Conservation (phyloP, 2,329 filamentous ascomycete genomes). For the Colletotrichum liriopes region DNA sequence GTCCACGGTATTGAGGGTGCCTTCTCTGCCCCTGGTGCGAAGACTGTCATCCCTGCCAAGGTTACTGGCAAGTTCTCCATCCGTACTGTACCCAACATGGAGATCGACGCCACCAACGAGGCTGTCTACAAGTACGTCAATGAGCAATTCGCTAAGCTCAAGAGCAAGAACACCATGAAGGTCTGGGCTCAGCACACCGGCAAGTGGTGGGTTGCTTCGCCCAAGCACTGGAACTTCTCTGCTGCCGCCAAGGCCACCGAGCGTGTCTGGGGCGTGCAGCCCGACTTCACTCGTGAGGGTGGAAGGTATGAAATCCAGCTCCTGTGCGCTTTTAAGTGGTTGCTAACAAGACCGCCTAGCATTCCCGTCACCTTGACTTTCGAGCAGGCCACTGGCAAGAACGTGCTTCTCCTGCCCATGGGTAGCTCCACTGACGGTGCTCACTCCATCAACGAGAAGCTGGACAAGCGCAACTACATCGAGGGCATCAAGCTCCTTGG, state of each 20-base stretch:
- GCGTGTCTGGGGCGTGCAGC: constrained; percentile 92
- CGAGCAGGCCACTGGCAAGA: constrained; percentile 98
- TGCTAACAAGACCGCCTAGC: constrained; percentile 60
- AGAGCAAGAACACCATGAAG: constrained; percentile 92
- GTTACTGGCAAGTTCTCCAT: constrained; percentile 99
- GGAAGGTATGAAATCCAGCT: constrained; percentile 74
- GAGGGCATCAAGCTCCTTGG: constrained; percentile 97
- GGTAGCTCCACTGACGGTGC: constrained; percentile 96
- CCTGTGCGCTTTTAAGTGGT: too few relatives aligned
- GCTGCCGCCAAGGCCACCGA: constrained; percentile 97
- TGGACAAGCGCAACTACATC: constrained; percentile 97
- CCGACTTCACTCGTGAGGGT: constrained; percentile 96
- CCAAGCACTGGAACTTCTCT: constrained; percentile 99
- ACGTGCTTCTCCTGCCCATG: constrained; percentile 95
- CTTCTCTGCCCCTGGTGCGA: constrained; percentile 92
- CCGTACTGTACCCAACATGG: constrained; percentile 97
- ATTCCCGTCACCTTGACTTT: constrained; percentile 98
- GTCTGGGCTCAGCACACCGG: constrained; percentile 89
- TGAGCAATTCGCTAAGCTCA: constrained; percentile 87
- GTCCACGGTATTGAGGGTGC: constrained; percentile 96
- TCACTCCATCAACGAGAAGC: constrained; percentile 98
- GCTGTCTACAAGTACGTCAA: constrained; percentile 88
- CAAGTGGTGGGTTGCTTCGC: constrained; percentile 99
- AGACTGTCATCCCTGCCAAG: constrained; percentile 99
- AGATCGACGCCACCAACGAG: constrained; percentile 89